Evolutionary conservation across 768 basidiomycete species (phyloP), one percentile per base, ranked within the genome.

Genomic region (Candolleomyces efflorescens): DNA sequence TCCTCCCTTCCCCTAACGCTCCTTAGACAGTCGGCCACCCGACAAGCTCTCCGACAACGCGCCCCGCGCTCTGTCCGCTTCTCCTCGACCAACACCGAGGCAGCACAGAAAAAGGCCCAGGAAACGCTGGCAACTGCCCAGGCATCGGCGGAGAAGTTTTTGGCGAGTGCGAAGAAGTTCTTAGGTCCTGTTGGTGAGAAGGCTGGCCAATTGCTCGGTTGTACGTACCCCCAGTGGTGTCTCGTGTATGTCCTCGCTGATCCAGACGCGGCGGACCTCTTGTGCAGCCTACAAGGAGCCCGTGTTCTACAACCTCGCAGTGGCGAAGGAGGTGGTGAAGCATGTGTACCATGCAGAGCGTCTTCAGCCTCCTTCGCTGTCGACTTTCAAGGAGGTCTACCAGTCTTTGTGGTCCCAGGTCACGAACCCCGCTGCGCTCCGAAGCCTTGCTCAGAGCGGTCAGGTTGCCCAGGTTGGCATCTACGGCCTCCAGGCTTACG

Each of bases 401-500:
- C 69, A 77, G 45, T 80, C 82, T 37, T 69, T 94, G 44, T 90
- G 83, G 82, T 65, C 75, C 18, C 84, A 85, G 49, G 84, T 84
- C 17, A 75, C 71, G 53, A 82, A 80, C 68, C 69, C 76, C 0
- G 73, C 74, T 22, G 90, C 85, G 71, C 86, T 86, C 83, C 79
- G 84, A 11, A 75, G 82, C 58, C 68, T 86, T 13, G 65, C 82
- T 13, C 69, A 75, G 64, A 84, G 75, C 49, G 91, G 92, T 6
- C 85, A 91, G 64, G 81, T 85, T 72, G 79, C 78, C 5, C 79
- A 80, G 63, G 77, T 92, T 23, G 84, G 84, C 10, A 69, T 92
- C 17, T 92, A 93, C 67, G 91, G 83, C 9, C 67, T 92, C 22
- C 92, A 96, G 74, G 93, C 91, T 32, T 96, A 94, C 68, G 87